Base-by-base conservation (phyloP, 2,329 filamentous ascomycete genomes). In the Metarhizium brunneum region DNA sequence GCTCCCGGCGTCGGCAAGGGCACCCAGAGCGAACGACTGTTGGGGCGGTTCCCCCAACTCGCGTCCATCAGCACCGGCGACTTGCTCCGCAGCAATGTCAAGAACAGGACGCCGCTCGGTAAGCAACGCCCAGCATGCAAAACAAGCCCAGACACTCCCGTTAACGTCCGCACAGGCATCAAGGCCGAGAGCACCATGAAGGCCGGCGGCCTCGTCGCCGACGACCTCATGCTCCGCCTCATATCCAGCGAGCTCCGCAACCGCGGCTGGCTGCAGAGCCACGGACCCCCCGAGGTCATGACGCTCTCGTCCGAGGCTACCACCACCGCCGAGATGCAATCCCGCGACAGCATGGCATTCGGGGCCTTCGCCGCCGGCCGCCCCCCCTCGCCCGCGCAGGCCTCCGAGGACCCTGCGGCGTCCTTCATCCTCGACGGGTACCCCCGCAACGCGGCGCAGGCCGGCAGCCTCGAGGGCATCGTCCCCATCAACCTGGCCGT, bases 361-460 rank as follows among this genome's bases (percentile, higher is more conserved):
- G 53, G 43, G 29, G 53, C 48, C 53, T 50, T 50, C 42, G 47
- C 51, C 10, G 53, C 52, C 53, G 32, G 50, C 30, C 38, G 53
- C 2, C 42, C 29, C 30, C 25, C 47, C 62, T 64, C 57, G 71
- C 66, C 57, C 4, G 72, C 72, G 35, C 71, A 72, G 54, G 75
- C 78, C 49, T 84, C 85, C 51, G 81, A 94, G 47, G 80, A 87
- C 59, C 88, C 91, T 0, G 76, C 83, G 1, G 90, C 91, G 8
- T 96, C 91, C 1, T 97, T 96, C 70, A 88, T 99, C 60, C 86
- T 99, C 54, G 94, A 99, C 69, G 94, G 94, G 16, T 99, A 97
- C 71, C 94, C 94, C 2, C 87, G 94, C 61, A 99, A 90, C 6
- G 87, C 88, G 1, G 68, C 76, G 3, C 94, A 99, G 72, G 94